phyloP scores from a whole-genome alignment of 2,329 filamentous ascomycete genomes.

The Aureobasidium musti region DNA sequence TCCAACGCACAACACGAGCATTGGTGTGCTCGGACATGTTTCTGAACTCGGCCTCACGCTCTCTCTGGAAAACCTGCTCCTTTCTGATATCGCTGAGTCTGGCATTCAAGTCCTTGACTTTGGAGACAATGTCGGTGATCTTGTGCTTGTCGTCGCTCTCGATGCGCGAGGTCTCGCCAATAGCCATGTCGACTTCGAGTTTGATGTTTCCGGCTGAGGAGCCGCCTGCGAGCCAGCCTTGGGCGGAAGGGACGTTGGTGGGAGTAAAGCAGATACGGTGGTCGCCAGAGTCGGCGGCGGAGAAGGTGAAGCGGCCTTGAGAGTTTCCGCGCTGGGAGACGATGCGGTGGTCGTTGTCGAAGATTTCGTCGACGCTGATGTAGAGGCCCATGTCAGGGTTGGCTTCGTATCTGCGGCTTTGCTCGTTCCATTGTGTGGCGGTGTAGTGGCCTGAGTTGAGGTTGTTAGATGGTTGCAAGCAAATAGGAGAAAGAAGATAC shows the following conservation, averaged over 20 bases:
- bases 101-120: conserved; percentile 85
- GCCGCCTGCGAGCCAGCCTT: conserved; percentile 70
- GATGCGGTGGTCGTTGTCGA: conserved; percentile 97
- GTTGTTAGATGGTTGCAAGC: background rate
- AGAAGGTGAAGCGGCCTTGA: conserved; percentile 90
- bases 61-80: conserved; percentile 96
- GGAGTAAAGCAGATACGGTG: conserved; percentile 95
- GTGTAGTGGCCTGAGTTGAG: conserved; percentile 69
- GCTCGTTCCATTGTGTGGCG: conserved; percentile 79
- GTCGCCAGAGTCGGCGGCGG: conserved; percentile 88
- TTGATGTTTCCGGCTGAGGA: conserved; percentile 74
- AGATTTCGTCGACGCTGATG: conserved; percentile 94
- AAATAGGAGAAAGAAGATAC: conserved; percentile 35
- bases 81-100: conserved; percentile 83
- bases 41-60: conserved; percentile 96
- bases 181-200: conserved; percentile 83
- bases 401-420: conserved; percentile 66
- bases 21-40: conserved; percentile 97
- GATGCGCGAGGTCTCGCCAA: conserved; percentile 91
- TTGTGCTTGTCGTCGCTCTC: conserved; percentile 93
- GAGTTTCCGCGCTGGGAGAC: conserved; percentile 78
- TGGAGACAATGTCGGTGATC: conserved; percentile 83
- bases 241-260: conserved; percentile 67
- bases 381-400: conserved; percentile 74
- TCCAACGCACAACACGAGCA: conserved; percentile 88